Conservation (phyloP, 768 basidiomycete species). For the Serendipita indica region DNA sequence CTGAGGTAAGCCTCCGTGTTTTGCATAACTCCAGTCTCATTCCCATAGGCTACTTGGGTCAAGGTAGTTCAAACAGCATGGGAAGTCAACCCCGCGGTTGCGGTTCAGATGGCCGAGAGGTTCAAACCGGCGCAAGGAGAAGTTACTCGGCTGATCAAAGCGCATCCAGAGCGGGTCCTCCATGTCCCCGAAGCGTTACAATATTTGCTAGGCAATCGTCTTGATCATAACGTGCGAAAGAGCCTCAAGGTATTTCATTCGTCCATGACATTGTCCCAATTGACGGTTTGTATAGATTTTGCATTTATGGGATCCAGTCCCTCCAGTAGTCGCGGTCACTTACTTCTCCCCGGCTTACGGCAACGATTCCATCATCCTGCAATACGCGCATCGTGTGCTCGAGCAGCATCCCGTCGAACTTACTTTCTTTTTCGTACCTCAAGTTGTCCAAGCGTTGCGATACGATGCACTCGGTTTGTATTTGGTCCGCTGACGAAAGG, state of each 20-base stretch:
- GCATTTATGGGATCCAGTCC: slow-evolving; percentile 75
- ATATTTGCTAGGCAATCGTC: slow-evolving; percentile 59
- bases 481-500: not conserved
- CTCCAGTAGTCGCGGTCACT: slow-evolving; percentile 65
- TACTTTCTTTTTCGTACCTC: slow-evolving; percentile 98
- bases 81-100: slow-evolving; percentile 70
- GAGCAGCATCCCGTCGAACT: slow-evolving; percentile 89
- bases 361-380: slow-evolving; percentile 71
- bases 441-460: slow-evolving; percentile 91
- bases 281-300: slow-evolving; percentile 75
- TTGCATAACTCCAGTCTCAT: not conserved
- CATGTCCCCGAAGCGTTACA: slow-evolving; percentile 68
- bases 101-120: slow-evolving; percentile 72
- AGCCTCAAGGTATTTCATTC: slow-evolving; percentile 53
- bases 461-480: slow-evolving; percentile 65
- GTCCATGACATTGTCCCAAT: not conserved
- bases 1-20: slow-evolving; percentile 50
- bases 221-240: slow-evolving; percentile 40
- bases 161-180: slow-evolving; percentile 52
- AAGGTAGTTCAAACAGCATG: slow-evolving; percentile 58
- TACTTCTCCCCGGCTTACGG: slow-evolving; percentile 77
- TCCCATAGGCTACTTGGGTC: slow-evolving; percentile 45
- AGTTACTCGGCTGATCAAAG: slow-evolving; percentile 57
- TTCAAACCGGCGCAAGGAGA: slow-evolving; percentile 72
- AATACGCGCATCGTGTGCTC: slow-evolving; percentile 91